Base-by-base conservation (phyloP, 345 rosid species). In the Hypericum perforatum region DNA sequence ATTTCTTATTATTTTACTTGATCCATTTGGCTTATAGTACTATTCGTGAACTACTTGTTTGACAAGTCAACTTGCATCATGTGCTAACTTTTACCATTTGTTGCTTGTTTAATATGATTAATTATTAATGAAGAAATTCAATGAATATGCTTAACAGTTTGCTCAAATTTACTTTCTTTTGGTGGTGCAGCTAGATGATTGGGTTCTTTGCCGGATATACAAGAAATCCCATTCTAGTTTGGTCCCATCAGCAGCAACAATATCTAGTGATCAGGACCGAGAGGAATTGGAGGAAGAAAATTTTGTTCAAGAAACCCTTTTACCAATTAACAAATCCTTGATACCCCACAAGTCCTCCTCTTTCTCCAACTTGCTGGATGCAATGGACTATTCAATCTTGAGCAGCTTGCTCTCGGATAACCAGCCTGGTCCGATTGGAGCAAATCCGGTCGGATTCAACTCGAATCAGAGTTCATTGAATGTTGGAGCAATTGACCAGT, bases 181-280 rank as follows among this genome's bases (percentile, higher is more conserved):
- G 39, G 11, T n/a, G 13, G 41, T 75, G 5, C 82, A 92, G 98
- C 63, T 92, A 32, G 98, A 92, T 70, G 94, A 92, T 65, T 92
- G 98, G 96, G 98, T 92, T 58, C 95, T 88, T 40, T 92, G 95
- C 74, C 90, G 98, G 65, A 92, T 92, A 57, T 92, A 92, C 79
- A 78, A 78, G 71, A 92, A 88, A 68, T 64, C 75, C 38, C 82
- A 88, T 11, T 70, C 74, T 10, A 46, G 10, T 13, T 14, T 13
- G 22, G 15, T 32, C 8, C 4, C 73, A n/a, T 47, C 70, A 42
- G 63, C 71, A 16, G 53, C 73, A 15, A 49, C 54, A 40, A 22
- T 66, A 54, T 29, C 67, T 13, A 76, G 72, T 58, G 79, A 83
- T 53, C 88, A 75, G 52, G 94, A 82, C 15, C 90, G 66, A 32